A percentile compares a stretch with the other conserved stretches of the same genome.
Conservation (phyloP, 768 basidiomycete genomes). For the Inosperma sp. region DNA sequence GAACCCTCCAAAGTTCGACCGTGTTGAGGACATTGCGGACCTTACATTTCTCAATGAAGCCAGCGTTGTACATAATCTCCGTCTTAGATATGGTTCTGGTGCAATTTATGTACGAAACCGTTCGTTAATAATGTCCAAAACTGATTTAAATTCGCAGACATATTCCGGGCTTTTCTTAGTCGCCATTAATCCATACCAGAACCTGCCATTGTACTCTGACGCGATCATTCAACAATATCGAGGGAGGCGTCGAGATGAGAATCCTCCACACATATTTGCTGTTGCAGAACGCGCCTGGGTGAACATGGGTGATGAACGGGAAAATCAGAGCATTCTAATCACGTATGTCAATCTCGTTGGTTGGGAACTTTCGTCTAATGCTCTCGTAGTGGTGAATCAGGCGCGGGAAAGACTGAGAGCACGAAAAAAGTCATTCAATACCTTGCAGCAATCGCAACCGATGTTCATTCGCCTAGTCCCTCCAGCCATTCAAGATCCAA, state of each 20-base stretch:
- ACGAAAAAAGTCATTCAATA: constrained; percentile 99
- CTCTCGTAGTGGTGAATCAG: constrained; percentile 83
- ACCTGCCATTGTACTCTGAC: constrained; percentile 86
- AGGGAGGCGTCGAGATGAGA: constrained; percentile 82
- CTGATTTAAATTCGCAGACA: constrained; percentile 46
- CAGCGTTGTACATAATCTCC: constrained; percentile 96
- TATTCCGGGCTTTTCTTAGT: constrained; percentile 97
- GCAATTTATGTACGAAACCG: constrained; percentile 77
- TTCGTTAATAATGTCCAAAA: neutral
- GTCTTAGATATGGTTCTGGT: constrained; percentile 84
- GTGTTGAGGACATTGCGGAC: constrained; percentile 97
- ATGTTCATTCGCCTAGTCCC: constrained; percentile 50
- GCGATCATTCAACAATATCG: constrained; percentile 88
- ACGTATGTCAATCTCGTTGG: constrained; percentile 58
- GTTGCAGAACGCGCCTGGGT: constrained; percentile 98
- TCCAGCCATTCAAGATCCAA: constrained; percentile 62
- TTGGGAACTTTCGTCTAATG: constrained; percentile 2
- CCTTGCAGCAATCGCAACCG: constrained; percentile 92
- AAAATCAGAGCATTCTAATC: constrained; percentile 97
- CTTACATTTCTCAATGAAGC: constrained; percentile 98
- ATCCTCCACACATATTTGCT: constrained; percentile 94
- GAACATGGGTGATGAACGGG: constrained; percentile 95
- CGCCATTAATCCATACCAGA: constrained; percentile 96
- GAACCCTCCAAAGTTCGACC: constrained; percentile 98
- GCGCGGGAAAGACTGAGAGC: constrained; percentile 98